phyloP scores from a whole-genome alignment of 371 early-diverging fungal species.

The Mucor velutinosus region DNA sequence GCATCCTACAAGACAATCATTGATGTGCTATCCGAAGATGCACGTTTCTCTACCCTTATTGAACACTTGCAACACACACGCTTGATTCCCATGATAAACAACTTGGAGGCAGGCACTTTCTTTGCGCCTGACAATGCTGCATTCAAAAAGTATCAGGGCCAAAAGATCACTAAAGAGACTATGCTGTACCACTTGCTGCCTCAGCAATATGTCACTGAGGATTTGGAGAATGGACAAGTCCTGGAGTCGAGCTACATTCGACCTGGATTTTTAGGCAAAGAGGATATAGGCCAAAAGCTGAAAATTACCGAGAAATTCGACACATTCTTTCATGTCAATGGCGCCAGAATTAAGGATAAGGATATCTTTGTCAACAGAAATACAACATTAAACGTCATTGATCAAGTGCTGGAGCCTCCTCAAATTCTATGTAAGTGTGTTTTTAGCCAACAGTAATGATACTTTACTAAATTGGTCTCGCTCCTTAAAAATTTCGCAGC shows the following conservation, averaged over 20 bases:
- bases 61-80: conserved; percentile 34
- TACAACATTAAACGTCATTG: conserved; percentile 26
- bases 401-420: conserved; percentile 26
- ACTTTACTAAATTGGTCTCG: neutral
- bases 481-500: conserved; percentile 20
- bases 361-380: conserved; percentile 39
- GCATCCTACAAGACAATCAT: conserved; percentile 25
- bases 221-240: conserved; percentile 40
- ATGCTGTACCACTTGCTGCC: conserved; percentile 53
- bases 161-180: conserved; percentile 26
- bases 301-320: conserved; percentile 39
- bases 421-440: conserved; percentile 16
- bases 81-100: conserved; percentile 37
- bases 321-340: conserved; percentile 13
- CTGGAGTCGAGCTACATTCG: conserved; percentile 46
- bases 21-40: conserved; percentile 29
- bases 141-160: conserved; percentile 31
- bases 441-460: neutral
- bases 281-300: conserved; percentile 38
- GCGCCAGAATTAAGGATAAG: conserved; percentile 18
- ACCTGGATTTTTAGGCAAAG: conserved; percentile 38
- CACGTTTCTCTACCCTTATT: conserved; percentile 31
- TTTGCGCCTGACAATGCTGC: conserved; percentile 60
- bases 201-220: conserved; percentile 10
- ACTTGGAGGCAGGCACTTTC: conserved; percentile 49